These are phyloP conservation scores for Aspergillus sp. DNA, from an alignment of 2,329 filamentous ascomycete species.

Conservation along the genomic window DNA sequence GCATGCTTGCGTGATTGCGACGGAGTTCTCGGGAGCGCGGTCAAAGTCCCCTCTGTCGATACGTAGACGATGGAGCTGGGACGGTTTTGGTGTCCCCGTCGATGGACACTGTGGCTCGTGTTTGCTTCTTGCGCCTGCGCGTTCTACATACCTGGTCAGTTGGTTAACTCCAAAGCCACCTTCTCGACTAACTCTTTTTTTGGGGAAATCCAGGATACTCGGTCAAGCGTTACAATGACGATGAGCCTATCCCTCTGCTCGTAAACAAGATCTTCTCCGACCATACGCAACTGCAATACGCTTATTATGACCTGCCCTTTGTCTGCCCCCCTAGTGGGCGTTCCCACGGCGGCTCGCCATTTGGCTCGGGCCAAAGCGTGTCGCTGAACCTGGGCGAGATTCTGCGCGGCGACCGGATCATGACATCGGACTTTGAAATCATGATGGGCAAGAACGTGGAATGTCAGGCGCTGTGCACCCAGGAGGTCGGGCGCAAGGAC, in stretches of 20 bases:
- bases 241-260: constrained; percentile 77
- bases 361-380: constrained; percentile 74
- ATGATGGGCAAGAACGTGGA: constrained; percentile 72
- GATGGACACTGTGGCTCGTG: constrained; percentile 44
- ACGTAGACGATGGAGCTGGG: constrained; percentile 15
- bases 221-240: constrained; percentile 73
- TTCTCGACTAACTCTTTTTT: constrained; percentile 5
- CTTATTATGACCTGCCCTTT: constrained; percentile 84
- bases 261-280: constrained; percentile 93
- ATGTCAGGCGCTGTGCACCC: constrained; percentile 71
- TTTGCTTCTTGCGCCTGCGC: constrained; percentile 57
- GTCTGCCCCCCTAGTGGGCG: constrained; percentile 76
- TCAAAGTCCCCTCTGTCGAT: constrained; percentile 1
- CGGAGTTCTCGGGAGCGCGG: constrained; percentile 8
- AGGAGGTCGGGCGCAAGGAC: constrained; percentile 62
- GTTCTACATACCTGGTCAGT: constrained; percentile 82
- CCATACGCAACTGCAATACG: constrained; percentile 85
- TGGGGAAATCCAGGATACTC: constrained; percentile 67
- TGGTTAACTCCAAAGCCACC: not conserved
- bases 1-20: constrained; percentile 9
- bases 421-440: constrained; percentile 79
- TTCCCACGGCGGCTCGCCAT: constrained; percentile 62
- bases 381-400: constrained; percentile 85
- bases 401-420: constrained; percentile 80
- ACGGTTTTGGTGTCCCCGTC: constrained; percentile 12